Evolutionary conservation across 495 filamentous ascomycete species (phyloP).

Genomic region (Letharia lupina): DNA sequence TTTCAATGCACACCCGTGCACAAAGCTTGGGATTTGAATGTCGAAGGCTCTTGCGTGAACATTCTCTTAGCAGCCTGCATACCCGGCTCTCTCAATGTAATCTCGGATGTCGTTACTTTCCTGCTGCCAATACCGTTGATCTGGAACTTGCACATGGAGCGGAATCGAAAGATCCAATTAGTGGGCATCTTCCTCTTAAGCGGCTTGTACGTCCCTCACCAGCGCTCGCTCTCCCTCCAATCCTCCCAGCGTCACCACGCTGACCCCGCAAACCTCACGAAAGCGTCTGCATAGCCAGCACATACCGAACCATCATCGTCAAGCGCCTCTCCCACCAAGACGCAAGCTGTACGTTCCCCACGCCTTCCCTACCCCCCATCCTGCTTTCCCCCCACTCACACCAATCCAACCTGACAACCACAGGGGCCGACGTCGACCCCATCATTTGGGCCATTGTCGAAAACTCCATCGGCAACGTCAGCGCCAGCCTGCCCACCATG

Average conservation of each 20-base stretch:
- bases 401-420: background rate
- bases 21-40: conserved; percentile 12
- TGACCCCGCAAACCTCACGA: background rate
- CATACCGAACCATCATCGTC: conserved; percentile 7
- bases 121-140: conserved; percentile 28
- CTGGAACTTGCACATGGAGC: conserved; percentile 26
- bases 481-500: conserved; percentile 17
- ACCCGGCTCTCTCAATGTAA: conserved; percentile 26
- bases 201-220: conserved; percentile 6
- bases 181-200: conserved; percentile 14
- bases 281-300: conserved; percentile 15
- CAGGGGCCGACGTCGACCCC: conserved; percentile 14
- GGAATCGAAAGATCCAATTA: conserved; percentile 28
- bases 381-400: background rate
- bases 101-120: conserved; percentile 28
- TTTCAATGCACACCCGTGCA: conserved; percentile 14
- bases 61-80: conserved; percentile 23
- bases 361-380: background rate
- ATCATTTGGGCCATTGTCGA: conserved; percentile 17
- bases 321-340: conserved; percentile 10
- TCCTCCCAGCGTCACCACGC: background rate
- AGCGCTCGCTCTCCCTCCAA: background rate
- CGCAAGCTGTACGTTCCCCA: conserved; percentile 8
- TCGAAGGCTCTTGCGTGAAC: conserved; percentile 27
- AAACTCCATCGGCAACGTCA: conserved; percentile 16